Evolutionary conservation across 257 asterid species (phyloP).

Genomic region (Solanum pimpinellifolium): DNA sequence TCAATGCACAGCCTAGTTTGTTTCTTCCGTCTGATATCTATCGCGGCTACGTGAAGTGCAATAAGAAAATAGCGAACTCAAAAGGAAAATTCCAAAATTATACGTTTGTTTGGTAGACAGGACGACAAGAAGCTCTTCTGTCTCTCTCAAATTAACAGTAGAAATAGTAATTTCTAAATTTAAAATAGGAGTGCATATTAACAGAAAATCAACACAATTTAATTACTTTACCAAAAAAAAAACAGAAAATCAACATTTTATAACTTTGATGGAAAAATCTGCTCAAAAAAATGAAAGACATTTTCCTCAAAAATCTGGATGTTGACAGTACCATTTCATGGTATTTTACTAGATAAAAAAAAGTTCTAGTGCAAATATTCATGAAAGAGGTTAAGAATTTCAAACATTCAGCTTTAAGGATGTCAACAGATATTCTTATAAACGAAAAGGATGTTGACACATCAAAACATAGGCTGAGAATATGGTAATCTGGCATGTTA

Average conservation of each 20-base stretch:
- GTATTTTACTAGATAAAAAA: neutral
- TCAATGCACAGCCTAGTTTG: neutral
- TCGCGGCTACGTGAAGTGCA: neutral
- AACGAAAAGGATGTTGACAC: neutral
- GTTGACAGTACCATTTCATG: neutral
- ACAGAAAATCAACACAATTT: neutral
- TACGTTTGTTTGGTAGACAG: neutral
- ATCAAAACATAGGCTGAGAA: neutral
- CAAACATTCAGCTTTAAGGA: neutral
- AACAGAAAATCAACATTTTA: neutral
- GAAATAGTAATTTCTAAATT: neutral
- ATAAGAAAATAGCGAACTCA: neutral
- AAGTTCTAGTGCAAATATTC: neutral
- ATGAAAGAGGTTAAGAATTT: neutral
- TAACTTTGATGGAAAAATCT: neutral
- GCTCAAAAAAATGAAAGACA: neutral
- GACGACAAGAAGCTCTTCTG: neutral
- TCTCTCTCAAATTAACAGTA: neutral
- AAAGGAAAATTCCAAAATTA: neutral
- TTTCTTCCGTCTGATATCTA: neutral
- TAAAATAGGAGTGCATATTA: neutral
- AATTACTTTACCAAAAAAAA: too few relatives aligned
- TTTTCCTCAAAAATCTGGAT: neutral
- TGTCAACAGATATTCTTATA: neutral
- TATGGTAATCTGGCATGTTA: neutral